Evolutionary conservation across 352 stramenopile genomes (phyloP).

Genomic region (Phytophthora crassamura): DNA sequence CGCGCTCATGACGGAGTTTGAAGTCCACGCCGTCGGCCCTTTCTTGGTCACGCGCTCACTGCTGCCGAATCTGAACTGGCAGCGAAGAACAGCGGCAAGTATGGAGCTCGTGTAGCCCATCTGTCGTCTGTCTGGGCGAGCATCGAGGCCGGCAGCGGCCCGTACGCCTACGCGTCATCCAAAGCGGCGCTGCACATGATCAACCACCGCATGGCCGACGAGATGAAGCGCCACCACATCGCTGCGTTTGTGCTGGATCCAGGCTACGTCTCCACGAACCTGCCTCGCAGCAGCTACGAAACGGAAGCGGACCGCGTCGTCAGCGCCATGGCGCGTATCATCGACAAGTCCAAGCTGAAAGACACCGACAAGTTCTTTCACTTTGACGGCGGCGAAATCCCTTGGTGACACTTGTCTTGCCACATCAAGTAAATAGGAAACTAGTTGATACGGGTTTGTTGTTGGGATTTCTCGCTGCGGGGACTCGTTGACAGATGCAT

Average conservation of each 20-base stretch:
- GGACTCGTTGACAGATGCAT: too few relatives aligned
- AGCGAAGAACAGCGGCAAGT: slow-evolving; percentile 32
- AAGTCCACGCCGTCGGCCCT: slow-evolving; percentile 56
- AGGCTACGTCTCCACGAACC: slow-evolving; percentile 53
- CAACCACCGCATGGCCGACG: slow-evolving; percentile 32
- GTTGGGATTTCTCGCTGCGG: too few relatives aligned
- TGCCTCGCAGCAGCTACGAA: slow-evolving; percentile 34
- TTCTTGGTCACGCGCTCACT: slow-evolving; percentile 56
- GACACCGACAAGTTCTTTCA: slow-evolving; percentile 50
- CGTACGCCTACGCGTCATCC: not conserved
- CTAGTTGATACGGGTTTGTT: too few relatives aligned
- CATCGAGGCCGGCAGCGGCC: slow-evolving; percentile 46
- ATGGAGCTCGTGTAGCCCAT: slow-evolving; percentile 43
- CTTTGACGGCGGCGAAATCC: slow-evolving; percentile 37
- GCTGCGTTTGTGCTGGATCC: slow-evolving; percentile 44
- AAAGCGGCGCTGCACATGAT: not conserved
- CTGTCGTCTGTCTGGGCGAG: slow-evolving; percentile 53
- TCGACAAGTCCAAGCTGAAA: slow-evolving; percentile 35
- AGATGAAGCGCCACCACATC: slow-evolving; percentile 53
- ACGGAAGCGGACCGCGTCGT: slow-evolving; percentile 40
- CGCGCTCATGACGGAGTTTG: slow-evolving; percentile 50
- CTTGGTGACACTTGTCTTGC: slow-evolving; percentile 31
- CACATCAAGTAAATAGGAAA: too few relatives aligned
- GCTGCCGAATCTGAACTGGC: slow-evolving; percentile 48
- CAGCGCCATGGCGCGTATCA: slow-evolving; percentile 28